Conservation (phyloP, 2,329 filamentous ascomycete species). For the Daldinia sp. region DNA sequence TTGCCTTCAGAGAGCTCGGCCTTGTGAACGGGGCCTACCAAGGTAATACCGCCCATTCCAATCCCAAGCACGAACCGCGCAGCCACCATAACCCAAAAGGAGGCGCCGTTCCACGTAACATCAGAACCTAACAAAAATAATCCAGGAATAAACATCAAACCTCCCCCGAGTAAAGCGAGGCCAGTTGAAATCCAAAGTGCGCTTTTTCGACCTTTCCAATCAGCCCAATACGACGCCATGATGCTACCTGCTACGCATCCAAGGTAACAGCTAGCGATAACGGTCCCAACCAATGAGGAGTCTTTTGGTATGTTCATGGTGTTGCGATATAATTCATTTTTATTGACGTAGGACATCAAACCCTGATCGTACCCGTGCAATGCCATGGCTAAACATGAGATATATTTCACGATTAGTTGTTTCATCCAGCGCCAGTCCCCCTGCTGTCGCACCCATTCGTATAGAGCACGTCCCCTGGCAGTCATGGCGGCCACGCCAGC, state of each 20-base stretch:
- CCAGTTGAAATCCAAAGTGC: conserved; percentile 64
- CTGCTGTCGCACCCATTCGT: not conserved
- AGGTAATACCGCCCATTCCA: conserved; percentile 67
- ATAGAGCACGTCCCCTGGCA: too few relatives aligned
- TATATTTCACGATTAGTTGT: conserved; percentile 48
- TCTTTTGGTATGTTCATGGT: conserved; percentile 64
- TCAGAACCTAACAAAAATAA: conserved; percentile 52
- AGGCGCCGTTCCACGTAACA: conserved; percentile 56
- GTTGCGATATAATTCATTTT: conserved; percentile 57
- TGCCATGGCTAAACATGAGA: conserved; percentile 52
- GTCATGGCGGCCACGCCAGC: too few relatives aligned
- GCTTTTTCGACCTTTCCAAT: conserved; percentile 61
- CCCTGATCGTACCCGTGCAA: conserved; percentile 49
- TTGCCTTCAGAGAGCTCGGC: conserved; percentile 65
- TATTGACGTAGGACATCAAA: conserved; percentile 50
- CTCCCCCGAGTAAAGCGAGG: conserved; percentile 62
- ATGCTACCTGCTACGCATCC: conserved; percentile 67
- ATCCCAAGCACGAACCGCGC: conserved; percentile 50
- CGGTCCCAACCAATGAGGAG: conserved; percentile 63
- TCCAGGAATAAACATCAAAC: conserved; percentile 67
- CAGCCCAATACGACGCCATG: conserved; percentile 63
- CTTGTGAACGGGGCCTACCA: conserved; percentile 67
- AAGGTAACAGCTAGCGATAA: conserved; percentile 69
- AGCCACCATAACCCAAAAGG: conserved; percentile 51
- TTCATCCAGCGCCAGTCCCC: conserved; percentile 44